Evolutionary conservation across 2,329 filamentous ascomycete genomes (phyloP).

Genomic region (Rutstroemia sp.): DNA sequence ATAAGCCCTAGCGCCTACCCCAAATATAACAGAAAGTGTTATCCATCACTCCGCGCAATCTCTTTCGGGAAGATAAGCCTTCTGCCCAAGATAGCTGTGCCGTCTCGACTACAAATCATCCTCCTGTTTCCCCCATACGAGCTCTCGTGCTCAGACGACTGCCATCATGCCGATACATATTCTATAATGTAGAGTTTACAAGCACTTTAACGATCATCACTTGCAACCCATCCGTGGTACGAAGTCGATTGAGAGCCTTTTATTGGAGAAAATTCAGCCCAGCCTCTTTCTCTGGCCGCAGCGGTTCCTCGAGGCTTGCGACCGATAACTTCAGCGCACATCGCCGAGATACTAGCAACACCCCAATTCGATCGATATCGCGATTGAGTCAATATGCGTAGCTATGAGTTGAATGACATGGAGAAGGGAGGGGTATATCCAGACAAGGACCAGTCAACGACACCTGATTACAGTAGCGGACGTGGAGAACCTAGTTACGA

Average conservation of each 20-base stretch:
- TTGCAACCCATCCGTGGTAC: not conserved
- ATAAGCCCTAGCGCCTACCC: conserved; percentile 5
- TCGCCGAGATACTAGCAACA: not conserved
- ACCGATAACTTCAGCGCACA: not conserved
- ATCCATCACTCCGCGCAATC: not conserved
- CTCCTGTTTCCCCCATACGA: not conserved
- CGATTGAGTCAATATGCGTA: not conserved
- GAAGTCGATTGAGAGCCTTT: not conserved
- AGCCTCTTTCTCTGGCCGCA: not conserved
- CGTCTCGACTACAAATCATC: not conserved
- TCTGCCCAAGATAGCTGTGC: conserved; percentile 3
- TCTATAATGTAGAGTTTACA: not conserved
- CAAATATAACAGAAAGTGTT: not conserved
- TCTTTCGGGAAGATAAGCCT: conserved; percentile 2
- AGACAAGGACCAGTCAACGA: conserved; percentile 8
- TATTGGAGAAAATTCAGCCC: not conserved
- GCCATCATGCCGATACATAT: not conserved
- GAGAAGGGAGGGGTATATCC: conserved; percentile 10
- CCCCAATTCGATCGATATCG: not conserved
- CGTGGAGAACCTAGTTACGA: conserved; percentile 20
- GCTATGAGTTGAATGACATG: conserved; percentile 8
- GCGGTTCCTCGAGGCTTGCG: not conserved
- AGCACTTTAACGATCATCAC: not conserved
- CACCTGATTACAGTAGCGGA: conserved; percentile 16
- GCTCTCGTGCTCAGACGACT: not conserved